Percentiles rank a stretch among this genome's conserved stretches.
phyloP scores from a whole-genome alignment of 192 early-diverging fungal species.

The Gigaspora rosea region DNA sequence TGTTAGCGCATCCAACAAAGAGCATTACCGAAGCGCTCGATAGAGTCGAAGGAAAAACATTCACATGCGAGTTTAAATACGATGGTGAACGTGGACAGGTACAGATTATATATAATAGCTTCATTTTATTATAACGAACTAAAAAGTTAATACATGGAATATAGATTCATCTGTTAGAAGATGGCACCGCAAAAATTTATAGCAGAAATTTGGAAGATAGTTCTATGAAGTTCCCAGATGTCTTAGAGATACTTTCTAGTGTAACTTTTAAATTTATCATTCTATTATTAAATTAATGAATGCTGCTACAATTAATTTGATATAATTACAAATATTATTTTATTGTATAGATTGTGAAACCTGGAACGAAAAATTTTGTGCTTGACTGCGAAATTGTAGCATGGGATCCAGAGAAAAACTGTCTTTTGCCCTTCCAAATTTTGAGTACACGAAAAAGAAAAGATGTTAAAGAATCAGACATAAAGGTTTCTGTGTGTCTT shows the following conservation, averaged over 20 bases:
- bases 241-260: conserved; percentile 74
- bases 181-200: conserved; percentile 80
- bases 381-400: conserved; percentile 99
- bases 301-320: not conserved
- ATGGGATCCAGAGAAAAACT: conserved; percentile 86
- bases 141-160: not conserved
- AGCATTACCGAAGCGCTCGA: conserved; percentile 89
- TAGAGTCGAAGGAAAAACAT: conserved; percentile 87
- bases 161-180: conserved; percentile 81
- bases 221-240: conserved; percentile 91
- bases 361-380: conserved; percentile 81
- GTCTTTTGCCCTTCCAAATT: conserved; percentile 96
- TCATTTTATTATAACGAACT: not conserved
- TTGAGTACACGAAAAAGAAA: conserved; percentile 94
- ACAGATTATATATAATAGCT: not conserved
- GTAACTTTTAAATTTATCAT: conserved; percentile 41
- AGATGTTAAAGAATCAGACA: conserved; percentile 89
- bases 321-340: not conserved
- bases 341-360: conserved; percentile 49
- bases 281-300: not conserved
- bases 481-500: conserved; percentile 92
- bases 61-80: conserved; percentile 99
- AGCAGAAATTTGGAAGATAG: conserved; percentile 96
- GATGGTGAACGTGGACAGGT: conserved; percentile 83
- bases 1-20: conserved; percentile 99